phyloP scores from a whole-genome alignment of 495 filamentous ascomycete genomes.

The Friedmanniomyces simplex region DNA sequence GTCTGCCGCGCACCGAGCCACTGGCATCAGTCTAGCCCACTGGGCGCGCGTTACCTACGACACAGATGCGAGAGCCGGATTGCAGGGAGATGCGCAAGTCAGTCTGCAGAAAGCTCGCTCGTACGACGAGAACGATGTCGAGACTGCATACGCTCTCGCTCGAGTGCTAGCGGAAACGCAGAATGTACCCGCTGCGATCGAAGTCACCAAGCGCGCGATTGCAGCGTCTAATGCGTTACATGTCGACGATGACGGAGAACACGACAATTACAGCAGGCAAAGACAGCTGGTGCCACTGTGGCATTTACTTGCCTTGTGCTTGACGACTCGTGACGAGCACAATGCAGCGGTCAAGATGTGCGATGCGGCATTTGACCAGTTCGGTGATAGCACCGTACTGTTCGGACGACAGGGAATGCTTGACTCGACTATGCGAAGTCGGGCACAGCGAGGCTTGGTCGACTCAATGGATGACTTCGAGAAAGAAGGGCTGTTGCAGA shows the following conservation, averaged over 20 bases:
- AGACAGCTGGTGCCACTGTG: slow-evolving; percentile 58
- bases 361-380: slow-evolving; percentile 83
- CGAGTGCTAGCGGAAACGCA: slow-evolving; percentile 70
- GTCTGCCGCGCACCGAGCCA: slow-evolving; percentile 61
- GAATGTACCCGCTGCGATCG: slow-evolving; percentile 65
- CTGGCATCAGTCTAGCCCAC: slow-evolving; percentile 72
- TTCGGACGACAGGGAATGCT: slow-evolving; percentile 21
- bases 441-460: slow-evolving; percentile 40
- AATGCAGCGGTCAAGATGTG: slow-evolving; percentile 67
- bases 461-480: slow-evolving; percentile 67
- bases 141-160: slow-evolving; percentile 69
- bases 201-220: slow-evolving; percentile 57
- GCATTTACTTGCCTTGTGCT: slow-evolving; percentile 76
- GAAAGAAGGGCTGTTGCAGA: slow-evolving; percentile 70
- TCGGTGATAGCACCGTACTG: slow-evolving; percentile 34
- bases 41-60: slow-evolving; percentile 76
- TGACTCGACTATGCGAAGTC: neutral
- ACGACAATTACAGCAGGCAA: slow-evolving; percentile 30
- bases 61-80: slow-evolving; percentile 52
- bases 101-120: slow-evolving; percentile 61
- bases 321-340: slow-evolving; percentile 81
- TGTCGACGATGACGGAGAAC: slow-evolving; percentile 5
- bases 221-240: slow-evolving; percentile 9
- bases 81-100: slow-evolving; percentile 57
- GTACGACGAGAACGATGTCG: slow-evolving; percentile 51